phyloP scores from a whole-genome alignment of 2,329 filamentous ascomycete species.

The Aspergillus caelatus region DNA sequence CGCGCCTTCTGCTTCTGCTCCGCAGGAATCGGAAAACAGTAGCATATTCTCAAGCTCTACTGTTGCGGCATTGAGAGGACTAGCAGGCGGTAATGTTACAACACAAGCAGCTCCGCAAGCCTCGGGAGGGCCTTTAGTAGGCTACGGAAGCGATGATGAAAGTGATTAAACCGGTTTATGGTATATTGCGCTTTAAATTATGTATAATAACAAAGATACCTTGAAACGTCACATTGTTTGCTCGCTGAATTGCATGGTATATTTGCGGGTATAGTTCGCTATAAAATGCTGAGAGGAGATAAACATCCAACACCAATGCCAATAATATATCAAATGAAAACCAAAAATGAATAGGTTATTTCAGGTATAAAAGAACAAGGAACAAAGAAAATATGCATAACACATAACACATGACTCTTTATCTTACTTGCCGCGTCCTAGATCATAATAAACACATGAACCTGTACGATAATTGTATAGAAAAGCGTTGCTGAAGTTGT shows the following conservation, averaged over 20 bases:
- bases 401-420: conserved; percentile 18
- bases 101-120: conserved; percentile 47
- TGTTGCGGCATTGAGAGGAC: conserved; percentile 72
- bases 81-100: conserved; percentile 45
- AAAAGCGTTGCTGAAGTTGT: conserved; percentile 70
- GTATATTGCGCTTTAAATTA: conserved; percentile 6
- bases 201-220: conserved; percentile 42
- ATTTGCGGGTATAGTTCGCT: conserved; percentile 26
- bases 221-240: conserved; percentile 18
- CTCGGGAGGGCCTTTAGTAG: conserved; percentile 72
- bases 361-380: conserved; percentile 13
- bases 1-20: conserved; percentile 44
- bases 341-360: conserved; percentile 18
- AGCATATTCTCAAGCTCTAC: conserved; percentile 84
- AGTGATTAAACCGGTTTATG: conserved; percentile 52
- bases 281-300: conserved; percentile 17
- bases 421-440: conserved; percentile 47
- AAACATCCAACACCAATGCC: conserved; percentile 3
- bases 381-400: conserved; percentile 16
- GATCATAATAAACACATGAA: conserved; percentile 82
- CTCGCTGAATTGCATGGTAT: conserved; percentile 16
- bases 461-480: conserved; percentile 90
- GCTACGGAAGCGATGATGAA: conserved; percentile 88
- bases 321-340: conserved; percentile 7
- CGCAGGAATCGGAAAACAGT: conserved; percentile 42